phyloP scores from a whole-genome alignment of 129 eudicot genomes.

The Saposhnikovia divaricata region DNA sequence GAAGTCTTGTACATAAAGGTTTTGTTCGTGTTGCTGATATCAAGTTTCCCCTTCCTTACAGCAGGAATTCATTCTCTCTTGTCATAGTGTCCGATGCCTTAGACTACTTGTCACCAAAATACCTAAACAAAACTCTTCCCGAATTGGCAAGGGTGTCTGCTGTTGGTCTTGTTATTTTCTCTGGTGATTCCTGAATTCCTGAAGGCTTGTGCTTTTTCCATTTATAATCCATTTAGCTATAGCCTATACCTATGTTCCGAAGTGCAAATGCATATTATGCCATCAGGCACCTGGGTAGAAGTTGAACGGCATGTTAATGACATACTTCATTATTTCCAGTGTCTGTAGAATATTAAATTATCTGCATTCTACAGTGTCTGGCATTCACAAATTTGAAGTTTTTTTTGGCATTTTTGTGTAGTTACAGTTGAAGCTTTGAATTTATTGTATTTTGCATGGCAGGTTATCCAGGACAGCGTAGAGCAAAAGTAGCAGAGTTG shows the following conservation, averaged over 20 bases:
- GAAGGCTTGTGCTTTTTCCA: not conserved
- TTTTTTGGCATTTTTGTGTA: too few species aligned
- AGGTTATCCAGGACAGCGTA: conserved; percentile 75
- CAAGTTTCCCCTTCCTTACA: conserved; percentile 80
- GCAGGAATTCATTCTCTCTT: conserved; percentile 67
- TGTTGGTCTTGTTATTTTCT: conserved; percentile 74
- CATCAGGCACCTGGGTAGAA: not conserved
- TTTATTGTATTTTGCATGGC: not conserved
- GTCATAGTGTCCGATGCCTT: conserved; percentile 90
- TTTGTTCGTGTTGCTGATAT: conserved; percentile 83
- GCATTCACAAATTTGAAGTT: not conserved
- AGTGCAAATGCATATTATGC: not conserved
- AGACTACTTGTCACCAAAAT: conserved; percentile 83
- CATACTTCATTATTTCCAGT: not conserved
- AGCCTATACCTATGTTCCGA: too few species aligned
- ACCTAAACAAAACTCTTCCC: conserved; percentile 85
- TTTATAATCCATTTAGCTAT: not conserved
- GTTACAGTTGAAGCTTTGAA: not conserved
- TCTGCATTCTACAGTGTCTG: not conserved
- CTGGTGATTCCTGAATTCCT: conserved; percentile 46
- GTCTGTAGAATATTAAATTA: too few species aligned
- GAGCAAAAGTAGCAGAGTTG: conserved; percentile 60
- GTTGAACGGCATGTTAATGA: too few species aligned
- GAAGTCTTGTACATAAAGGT: conserved; percentile 65
- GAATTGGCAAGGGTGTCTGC: conserved; percentile 81